Conservation (phyloP, 495 filamentous ascomycete genomes). For the Penicillium turbatum region DNA sequence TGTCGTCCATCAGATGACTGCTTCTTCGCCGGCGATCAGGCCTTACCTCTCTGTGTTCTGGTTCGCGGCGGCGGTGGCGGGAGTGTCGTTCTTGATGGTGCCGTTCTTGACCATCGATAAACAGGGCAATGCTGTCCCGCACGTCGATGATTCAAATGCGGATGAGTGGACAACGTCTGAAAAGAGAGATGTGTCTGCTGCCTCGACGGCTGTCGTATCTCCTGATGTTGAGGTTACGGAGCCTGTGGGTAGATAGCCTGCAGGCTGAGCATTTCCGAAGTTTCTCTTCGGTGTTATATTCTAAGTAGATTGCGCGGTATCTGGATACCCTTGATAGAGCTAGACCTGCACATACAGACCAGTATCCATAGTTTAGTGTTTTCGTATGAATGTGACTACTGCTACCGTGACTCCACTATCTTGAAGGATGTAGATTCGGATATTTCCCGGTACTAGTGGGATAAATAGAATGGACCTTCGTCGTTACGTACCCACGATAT, state of each 20-base stretch:
- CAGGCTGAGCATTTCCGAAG: too few relatives aligned
- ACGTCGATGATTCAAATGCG: background rate
- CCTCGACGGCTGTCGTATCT: background rate
- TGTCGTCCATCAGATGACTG: constrained; percentile 16
- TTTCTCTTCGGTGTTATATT: too few relatives aligned
- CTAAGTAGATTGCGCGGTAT: too few relatives aligned
- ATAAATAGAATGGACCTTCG: too few relatives aligned
- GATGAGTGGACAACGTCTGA: background rate
- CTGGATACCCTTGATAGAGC: too few relatives aligned
- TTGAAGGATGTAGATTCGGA: too few relatives aligned
- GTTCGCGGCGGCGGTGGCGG: constrained; percentile 29
- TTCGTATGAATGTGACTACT: too few relatives aligned
- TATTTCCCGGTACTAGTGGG: too few relatives aligned
- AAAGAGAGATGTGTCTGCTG: background rate
- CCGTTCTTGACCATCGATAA: constrained; percentile 32
- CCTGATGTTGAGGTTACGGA: background rate
- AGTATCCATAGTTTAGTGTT: too few relatives aligned
- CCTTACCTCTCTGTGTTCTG: constrained; percentile 31
- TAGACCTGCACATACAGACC: too few relatives aligned
- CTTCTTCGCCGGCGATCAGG: constrained; percentile 16
- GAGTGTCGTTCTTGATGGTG: constrained; percentile 25
- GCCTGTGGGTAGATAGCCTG: background rate
- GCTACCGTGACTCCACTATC: too few relatives aligned
- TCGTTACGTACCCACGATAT: too few relatives aligned
- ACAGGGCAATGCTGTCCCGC: constrained; percentile 19